Conservation (phyloP, 2,329 filamentous ascomycete species). For the Phialophora macrospora region DNA sequence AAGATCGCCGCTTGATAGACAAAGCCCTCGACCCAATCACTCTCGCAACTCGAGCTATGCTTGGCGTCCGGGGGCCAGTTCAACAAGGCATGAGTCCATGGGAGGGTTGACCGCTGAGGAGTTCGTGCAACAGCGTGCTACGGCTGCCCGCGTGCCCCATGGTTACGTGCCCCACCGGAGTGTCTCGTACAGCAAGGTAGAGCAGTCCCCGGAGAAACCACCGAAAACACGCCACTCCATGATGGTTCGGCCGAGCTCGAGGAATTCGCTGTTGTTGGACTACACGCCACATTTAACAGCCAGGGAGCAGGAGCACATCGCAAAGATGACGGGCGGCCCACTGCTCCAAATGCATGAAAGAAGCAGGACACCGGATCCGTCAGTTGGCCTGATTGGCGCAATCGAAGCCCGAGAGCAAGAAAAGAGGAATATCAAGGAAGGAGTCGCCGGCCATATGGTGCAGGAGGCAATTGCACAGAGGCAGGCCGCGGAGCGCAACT, state of each 20-base stretch:
- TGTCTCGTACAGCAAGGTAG: conserved; percentile 34
- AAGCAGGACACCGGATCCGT: conserved; percentile 54
- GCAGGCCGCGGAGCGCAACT: conserved; percentile 54
- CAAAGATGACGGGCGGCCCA: conserved; percentile 76
- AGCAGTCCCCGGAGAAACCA: conserved; percentile 36
- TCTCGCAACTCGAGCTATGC: conserved; percentile 61
- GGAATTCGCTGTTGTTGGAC: conserved; percentile 46
- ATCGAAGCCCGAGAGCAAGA: conserved; percentile 82
- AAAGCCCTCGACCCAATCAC: conserved; percentile 28
- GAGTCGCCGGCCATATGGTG: conserved; percentile 70
- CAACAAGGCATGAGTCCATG: conserved; percentile 53
- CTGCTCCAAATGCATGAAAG: conserved; percentile 70
- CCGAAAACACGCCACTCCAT: conserved; percentile 37
- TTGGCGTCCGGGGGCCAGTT: conserved; percentile 75
- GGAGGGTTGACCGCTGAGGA: conserved; percentile 75
- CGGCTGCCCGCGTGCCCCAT: conserved; percentile 56
- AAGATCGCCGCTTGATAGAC: conserved; percentile 19
- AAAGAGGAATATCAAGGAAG: conserved; percentile 71
- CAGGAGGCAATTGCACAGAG: conserved; percentile 74
- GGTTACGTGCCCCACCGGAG: conserved; percentile 48
- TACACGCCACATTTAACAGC: conserved; percentile 72
- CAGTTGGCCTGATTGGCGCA: conserved; percentile 72
- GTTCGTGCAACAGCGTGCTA: conserved; percentile 78
- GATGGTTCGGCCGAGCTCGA: conserved; percentile 44
- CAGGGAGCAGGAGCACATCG: conserved; percentile 86